Evolutionary conservation across 2,329 filamentous ascomycete genomes (phyloP), one percentile per base, ranked within the genome.

Genomic region (Colletotrichum tabaci): DNA sequence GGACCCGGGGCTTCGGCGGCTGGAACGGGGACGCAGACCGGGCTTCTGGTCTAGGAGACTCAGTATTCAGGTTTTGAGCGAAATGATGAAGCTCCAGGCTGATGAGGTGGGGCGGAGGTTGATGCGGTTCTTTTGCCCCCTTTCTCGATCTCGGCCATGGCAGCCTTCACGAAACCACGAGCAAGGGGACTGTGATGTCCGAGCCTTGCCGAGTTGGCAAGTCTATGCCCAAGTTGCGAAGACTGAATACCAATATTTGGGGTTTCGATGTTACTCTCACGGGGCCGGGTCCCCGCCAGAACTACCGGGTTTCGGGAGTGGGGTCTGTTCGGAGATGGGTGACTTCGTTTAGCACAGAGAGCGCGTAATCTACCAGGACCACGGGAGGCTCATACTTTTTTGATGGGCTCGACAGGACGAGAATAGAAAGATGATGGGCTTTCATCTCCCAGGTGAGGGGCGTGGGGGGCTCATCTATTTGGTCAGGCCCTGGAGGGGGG

Each of bases 261-360:
- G 9, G 42, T 42, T 42, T 9, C 10, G 18, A 57, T 57, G 38
- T 38, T 42, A 16, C 35, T 38, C 35, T 18, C 52, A 26, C n/a
- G 53, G 35, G 35, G 12, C 21, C 13, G n/a, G 55, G 10, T 57
- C 38, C 55, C n/a, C 13, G 15, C 38, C 13, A 15, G 38, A 16
- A 21, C 38, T 57, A 40, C 35, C 55, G 55, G 38, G 35, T 21
- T 15, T 15, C 38, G 13, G 38, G 21, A 15, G 55, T 57, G 55
- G 55, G 13, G 38, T 23, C 10, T 35, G n/a, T 26, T 57, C 55
- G 55, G 55, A 57, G 55, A 57, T 57, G 55, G 55, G 18, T 40
- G 55, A 42, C 55, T 57, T 57, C 55, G 55, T 57, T 57, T 42
- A 57, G 40, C 35, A n/a, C 50, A 38, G 55, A 18, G 55, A 57